phyloP scores from a whole-genome alignment of 331 rosid species.

The Dryas integrifolia region DNA sequence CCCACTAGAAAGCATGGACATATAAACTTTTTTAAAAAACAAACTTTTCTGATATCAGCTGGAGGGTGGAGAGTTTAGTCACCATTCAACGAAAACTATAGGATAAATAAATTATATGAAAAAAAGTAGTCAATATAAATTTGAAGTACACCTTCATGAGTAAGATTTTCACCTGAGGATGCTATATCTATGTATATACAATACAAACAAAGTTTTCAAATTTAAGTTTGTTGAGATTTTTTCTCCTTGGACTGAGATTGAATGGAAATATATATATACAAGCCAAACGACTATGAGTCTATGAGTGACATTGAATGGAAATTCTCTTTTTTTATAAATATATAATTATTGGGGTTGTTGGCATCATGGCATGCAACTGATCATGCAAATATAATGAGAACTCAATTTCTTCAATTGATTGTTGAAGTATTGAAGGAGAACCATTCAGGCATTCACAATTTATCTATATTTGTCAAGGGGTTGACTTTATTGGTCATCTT shows the following conservation, averaged over 20 bases:
- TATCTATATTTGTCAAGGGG: neutral
- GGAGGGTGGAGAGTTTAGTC: neutral
- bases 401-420: no score
- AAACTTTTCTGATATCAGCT: neutral
- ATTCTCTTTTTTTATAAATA: neutral
- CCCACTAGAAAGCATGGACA: neutral
- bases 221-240: neutral
- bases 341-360: neutral
- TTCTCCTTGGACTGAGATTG: neutral
- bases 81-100: constrained; percentile 3
- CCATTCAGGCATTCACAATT: neutral
- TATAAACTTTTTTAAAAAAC: neutral
- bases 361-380: neutral
- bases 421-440: no score
- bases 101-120: neutral
- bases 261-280: neutral
- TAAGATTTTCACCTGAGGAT: neutral
- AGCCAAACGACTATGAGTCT: neutral
- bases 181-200: neutral
- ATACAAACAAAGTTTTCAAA: neutral
- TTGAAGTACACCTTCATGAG: neutral
- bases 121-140: neutral
- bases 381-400: neutral
- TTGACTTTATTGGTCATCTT: neutral
- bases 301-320: neutral